These are phyloP conservation scores for thale cress (Arabidopsis thaliana) DNA, from an alignment of 345 rosid genomes.

Conservation along the genomic window DNA sequence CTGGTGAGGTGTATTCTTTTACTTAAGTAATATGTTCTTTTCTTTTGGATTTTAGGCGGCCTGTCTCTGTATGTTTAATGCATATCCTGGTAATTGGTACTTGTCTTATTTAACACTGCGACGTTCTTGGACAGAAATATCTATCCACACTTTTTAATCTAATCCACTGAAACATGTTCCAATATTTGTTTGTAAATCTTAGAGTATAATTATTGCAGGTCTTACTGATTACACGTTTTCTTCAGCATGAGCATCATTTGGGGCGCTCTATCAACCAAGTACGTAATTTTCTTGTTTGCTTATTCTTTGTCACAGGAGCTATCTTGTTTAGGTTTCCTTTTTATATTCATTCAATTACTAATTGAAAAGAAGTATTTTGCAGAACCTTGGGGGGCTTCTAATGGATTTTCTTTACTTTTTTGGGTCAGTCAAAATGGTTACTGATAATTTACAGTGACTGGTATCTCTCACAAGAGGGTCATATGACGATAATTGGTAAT, in stretches of 20 bases:
- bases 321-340: constrained; percentile 25
- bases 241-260: constrained; percentile 95
- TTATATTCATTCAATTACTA: constrained; percentile 21
- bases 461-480: constrained; percentile 13
- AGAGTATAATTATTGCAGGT: constrained; percentile 57
- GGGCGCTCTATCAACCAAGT: constrained; percentile 90
- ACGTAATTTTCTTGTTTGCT: constrained; percentile 36
- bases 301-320: constrained; percentile 12
- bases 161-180: constrained; percentile 21
- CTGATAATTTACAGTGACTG: constrained; percentile 8
- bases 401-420: constrained; percentile 98
- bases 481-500: constrained; percentile 12
- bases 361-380: constrained; percentile 48
- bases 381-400: constrained; percentile 91
- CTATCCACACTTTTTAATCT: constrained; percentile 17
- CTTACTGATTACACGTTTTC: constrained; percentile 81
- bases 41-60: constrained; percentile 28
- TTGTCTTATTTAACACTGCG: constrained; percentile 9
- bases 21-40: constrained; percentile 12
- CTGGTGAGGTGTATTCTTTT: constrained; percentile 59
- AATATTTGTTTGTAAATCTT: constrained; percentile 27
- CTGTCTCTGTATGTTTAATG: constrained; percentile 29
- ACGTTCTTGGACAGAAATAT: constrained; percentile 14
- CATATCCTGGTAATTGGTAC: constrained; percentile 22
- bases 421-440: constrained; percentile 69